phyloP scores from a whole-genome alignment of 2,329 filamentous ascomycete genomes.

The Rhinocladiella similis region DNA sequence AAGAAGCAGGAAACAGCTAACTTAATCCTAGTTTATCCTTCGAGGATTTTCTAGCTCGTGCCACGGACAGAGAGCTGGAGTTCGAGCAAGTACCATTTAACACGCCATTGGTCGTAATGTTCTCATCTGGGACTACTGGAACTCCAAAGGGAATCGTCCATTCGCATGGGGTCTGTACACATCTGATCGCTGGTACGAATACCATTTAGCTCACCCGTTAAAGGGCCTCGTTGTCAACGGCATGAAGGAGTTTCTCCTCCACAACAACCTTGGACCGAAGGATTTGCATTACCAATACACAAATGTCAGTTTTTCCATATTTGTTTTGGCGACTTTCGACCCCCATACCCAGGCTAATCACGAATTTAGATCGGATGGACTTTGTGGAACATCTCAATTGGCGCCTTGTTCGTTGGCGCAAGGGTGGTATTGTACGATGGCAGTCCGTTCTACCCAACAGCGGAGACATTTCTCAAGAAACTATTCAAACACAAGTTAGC shows the following conservation, averaged over 20 bases:
- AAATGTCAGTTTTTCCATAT: too few relatives aligned
- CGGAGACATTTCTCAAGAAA: too few relatives aligned
- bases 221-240: conserved; percentile 37
- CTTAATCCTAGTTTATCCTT: too few relatives aligned
- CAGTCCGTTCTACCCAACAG: conserved; percentile 73
- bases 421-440: conserved; percentile 74
- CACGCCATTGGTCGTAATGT: conserved; percentile 64
- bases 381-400: conserved; percentile 51
- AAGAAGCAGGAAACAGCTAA: too few relatives aligned
- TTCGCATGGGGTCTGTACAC: conserved; percentile 52
- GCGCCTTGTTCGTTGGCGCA: conserved; percentile 59
- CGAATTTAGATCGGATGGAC: conserved; percentile 52
- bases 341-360: too few relatives aligned
- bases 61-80: background rate
- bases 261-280: conserved; percentile 44
- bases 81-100: conserved; percentile 67
- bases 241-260: conserved; percentile 61
- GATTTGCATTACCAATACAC: conserved; percentile 48
- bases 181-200: too few relatives aligned
- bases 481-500: conserved; percentile 40
- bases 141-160: conserved; percentile 81
- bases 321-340: too few relatives aligned
- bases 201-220: too few relatives aligned
- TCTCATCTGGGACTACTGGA: conserved; percentile 44
- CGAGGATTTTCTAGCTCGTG: conserved; percentile 34